Conservation (phyloP, 371 early-diverging fungal species). For the Actinomucor elegans region DNA sequence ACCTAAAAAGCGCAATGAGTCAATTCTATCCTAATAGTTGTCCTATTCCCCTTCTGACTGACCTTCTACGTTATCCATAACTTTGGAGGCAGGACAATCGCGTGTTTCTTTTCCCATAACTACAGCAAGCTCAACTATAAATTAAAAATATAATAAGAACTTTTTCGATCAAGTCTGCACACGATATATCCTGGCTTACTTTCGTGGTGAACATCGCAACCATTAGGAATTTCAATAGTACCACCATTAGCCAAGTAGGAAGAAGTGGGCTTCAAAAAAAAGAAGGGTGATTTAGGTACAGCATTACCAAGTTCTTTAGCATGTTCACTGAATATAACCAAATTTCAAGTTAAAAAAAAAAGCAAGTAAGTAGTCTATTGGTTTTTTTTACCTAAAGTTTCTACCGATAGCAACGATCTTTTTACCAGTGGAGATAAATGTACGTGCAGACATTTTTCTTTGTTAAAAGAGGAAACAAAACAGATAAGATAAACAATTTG, state of each 20-base stretch:
- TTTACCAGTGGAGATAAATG: slow-evolving; percentile 68
- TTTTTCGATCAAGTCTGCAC: background rate
- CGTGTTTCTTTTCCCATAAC: slow-evolving; percentile 86
- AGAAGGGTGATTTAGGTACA: slow-evolving; percentile 86
- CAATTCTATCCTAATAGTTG: too few species aligned
- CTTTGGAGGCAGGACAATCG: slow-evolving; percentile 67
- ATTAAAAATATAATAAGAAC: background rate
- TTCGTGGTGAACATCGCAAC: slow-evolving; percentile 89
- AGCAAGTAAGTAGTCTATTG: too few species aligned
- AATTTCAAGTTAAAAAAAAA: too few species aligned
- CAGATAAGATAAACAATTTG: background rate
- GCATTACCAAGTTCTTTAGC: slow-evolving; percentile 92
- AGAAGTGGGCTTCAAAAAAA: slow-evolving; percentile 94
- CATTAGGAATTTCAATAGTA: slow-evolving; percentile 79
- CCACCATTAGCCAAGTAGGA: slow-evolving; percentile 75
- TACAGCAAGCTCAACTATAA: slow-evolving; percentile 86
- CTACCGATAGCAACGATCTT: slow-evolving; percentile 94
- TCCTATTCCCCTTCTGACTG: too few species aligned
- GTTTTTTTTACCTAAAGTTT: slow-evolving; percentile 61
- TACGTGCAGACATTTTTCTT: slow-evolving; percentile 40
- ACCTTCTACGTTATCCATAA: slow-evolving; percentile 69
- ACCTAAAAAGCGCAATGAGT: too few species aligned
- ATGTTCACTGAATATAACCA: slow-evolving; percentile 67
- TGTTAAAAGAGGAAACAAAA: background rate
- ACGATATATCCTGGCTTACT: slow-evolving; percentile 24